Conservation (phyloP, 257 asterid genomes). For the Gentiana straminea region DNA sequence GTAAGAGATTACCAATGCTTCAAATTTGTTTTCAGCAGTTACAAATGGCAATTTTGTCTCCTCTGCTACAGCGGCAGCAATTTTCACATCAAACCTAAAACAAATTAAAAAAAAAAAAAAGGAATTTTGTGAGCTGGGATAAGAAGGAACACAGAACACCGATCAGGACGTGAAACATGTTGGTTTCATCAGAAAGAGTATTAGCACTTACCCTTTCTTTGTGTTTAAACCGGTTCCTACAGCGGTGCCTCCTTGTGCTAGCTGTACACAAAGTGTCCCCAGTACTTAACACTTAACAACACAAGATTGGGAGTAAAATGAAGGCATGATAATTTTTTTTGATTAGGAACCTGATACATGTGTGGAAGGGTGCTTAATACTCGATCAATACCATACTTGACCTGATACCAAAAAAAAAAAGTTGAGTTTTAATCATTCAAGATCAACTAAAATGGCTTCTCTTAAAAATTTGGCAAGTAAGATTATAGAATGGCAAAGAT, state of each 20-base stretch:
- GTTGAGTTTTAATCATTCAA: too few species aligned
- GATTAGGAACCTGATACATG: conserved; percentile 65
- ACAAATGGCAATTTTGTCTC: conserved; percentile 92
- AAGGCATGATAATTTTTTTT: neutral
- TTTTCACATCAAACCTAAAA: conserved; percentile 83
- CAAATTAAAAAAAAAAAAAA: conserved; percentile 6
- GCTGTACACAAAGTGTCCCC: conserved; percentile 45
- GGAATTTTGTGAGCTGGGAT: neutral
- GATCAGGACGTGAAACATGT: neutral
- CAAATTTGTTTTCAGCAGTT: conserved; percentile 99
- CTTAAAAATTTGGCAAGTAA: too few species aligned
- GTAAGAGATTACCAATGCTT: conserved; percentile 67
- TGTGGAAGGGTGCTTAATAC: conserved; percentile 81
- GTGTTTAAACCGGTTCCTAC: conserved; percentile 98
- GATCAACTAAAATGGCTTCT: too few species aligned
- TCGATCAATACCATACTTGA: conserved; percentile 85
- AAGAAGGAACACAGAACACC: too few species aligned
- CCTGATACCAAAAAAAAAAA: conserved; percentile 34
- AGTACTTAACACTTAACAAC: conserved; percentile 13
- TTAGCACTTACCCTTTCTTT: conserved; percentile 61
- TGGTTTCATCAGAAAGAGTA: neutral
- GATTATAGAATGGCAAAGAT: neutral
- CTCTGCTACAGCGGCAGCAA: conserved; percentile 96
- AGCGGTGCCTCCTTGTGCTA: conserved; percentile 99
- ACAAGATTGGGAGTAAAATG: conserved; percentile 9